Base-by-base conservation (phyloP, 495 filamentous ascomycete genomes). In the Penicillium atrosanguineum region DNA sequence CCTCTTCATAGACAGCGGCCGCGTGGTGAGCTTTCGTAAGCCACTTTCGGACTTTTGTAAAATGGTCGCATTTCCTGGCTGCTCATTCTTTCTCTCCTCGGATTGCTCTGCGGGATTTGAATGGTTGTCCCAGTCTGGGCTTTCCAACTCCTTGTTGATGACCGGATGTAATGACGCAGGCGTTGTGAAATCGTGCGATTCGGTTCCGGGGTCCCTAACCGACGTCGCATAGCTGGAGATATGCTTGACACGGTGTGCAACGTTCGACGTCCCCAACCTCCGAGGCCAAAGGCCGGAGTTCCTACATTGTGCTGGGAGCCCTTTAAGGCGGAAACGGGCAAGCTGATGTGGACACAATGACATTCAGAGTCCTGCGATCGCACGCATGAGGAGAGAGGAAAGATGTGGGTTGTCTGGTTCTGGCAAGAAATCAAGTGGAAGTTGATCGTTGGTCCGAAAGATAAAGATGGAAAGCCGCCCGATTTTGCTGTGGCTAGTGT, bases 401-500 rank as follows among this genome's bases (percentile, higher is more conserved):
- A 49, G 36, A 39, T 40, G 14, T 40, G 39, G 21, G 16, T 26
- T 19, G 36, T 56, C 23, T 21, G 12, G 11, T 19, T 18, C 26
- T 42, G 41, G 20, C 37, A 43, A 28, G 23, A 36, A 36, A 44
- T 31, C 7, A 23, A 52, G 52, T 26, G 37, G 36, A 42, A 26
- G 55, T 38, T 36, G 44, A 21, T 54, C 46, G 55, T 38, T 36
- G 44, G n/a, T 54, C 46, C 46, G 47, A 53, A 62, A 59, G 52
- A 43, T 46, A 53, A 62, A 59, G 52, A 43, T 46, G 55, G 53
- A 51, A 50, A 48, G 36, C 52, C 57, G 57, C 57, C 59, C 61
- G 64, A 69, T 64, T 70, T 68, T 69, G 59, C 55, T 61, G 69
- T 71, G 68, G 70, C 69, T 70, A 45, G 50, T 34, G 48, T 57